Evolutionary conservation across 1,284 basidiomycete species (phyloP).

Genomic region (Malassezia obtusa): DNA sequence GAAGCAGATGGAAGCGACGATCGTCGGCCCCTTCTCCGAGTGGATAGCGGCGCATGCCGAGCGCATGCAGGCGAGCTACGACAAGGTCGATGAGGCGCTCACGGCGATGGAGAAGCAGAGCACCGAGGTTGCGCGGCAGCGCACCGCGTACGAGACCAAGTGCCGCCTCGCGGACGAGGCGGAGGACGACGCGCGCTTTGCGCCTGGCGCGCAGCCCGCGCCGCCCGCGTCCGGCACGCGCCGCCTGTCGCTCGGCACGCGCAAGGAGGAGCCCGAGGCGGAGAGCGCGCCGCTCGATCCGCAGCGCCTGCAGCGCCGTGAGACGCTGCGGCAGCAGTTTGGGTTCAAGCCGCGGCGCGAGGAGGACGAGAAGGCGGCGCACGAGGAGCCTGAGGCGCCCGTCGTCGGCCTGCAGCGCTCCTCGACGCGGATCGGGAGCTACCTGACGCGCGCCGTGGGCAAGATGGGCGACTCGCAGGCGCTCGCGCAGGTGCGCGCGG

Average conservation of each 20-base stretch:
- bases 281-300: constrained; percentile 6
- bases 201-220: constrained; percentile 16
- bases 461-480: constrained; percentile 20
- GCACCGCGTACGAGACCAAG: constrained; percentile 36
- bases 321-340: constrained; percentile 44
- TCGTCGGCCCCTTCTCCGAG: constrained; percentile 35
- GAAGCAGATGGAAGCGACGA: constrained; percentile 24
- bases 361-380: background rate
- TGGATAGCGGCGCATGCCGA: constrained; percentile 33
- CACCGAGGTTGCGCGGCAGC: constrained; percentile 31
- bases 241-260: background rate
- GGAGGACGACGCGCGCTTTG: constrained; percentile 44
- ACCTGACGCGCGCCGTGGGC: constrained; percentile 35
- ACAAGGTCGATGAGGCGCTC: constrained; percentile 31
- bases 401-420: background rate
- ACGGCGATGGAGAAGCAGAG: constrained; percentile 29
- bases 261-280: background rate
- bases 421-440: constrained; percentile 16
- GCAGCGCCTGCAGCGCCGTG: constrained; percentile 34
- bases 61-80: constrained; percentile 35
- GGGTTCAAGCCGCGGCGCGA: constrained; percentile 29
- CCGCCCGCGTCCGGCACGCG: background rate
- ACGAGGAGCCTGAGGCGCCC: background rate
- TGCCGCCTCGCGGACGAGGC: constrained; percentile 43
- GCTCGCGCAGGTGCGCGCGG: constrained; percentile 30